These are phyloP conservation scores for Saxispiralis lemnorum DNA, from an alignment of 495 filamentous ascomycete species.

Conservation along the genomic window DNA sequence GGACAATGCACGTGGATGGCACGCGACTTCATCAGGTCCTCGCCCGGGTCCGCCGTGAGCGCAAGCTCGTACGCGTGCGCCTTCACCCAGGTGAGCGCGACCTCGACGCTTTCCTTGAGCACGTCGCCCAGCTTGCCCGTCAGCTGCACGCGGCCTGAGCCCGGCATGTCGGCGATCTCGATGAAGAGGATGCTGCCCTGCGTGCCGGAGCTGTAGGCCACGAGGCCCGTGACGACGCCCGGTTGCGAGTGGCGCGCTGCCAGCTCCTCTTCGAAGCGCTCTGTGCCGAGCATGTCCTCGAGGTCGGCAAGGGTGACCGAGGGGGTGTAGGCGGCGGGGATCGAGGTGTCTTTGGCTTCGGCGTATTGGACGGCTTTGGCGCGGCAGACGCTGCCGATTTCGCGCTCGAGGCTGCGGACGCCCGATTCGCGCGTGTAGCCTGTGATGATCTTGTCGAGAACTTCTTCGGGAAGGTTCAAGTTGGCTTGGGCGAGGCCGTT, in stretches of 20 bases:
- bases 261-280: conserved; percentile 90
- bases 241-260: conserved; percentile 74
- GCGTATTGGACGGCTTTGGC: conserved; percentile 90
- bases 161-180: conserved; percentile 94
- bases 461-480: conserved; percentile 58
- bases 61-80: conserved; percentile 86
- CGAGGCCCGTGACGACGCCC: conserved; percentile 89
- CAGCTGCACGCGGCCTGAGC: conserved; percentile 79
- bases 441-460: conserved; percentile 84
- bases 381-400: conserved; percentile 85
- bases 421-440: conserved; percentile 96
- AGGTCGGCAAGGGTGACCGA: conserved; percentile 58
- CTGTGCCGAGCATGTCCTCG: conserved; percentile 80
- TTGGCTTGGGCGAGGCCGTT: conserved; percentile 64
- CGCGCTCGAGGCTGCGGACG: conserved; percentile 88
- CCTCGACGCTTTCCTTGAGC: conserved; percentile 91
- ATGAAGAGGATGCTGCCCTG: conserved; percentile 97
- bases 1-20: conserved; percentile 95
- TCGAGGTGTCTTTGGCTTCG: conserved; percentile 63
- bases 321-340: conserved; percentile 54
- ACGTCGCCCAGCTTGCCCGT: conserved; percentile 97
- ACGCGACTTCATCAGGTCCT: conserved; percentile 91
- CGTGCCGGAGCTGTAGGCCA: conserved; percentile 85
- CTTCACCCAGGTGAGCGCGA: conserved; percentile 91
- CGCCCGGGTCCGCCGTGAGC: conserved; percentile 56